Evolutionary conservation across 345 rosid genomes (phyloP), one percentile per base, ranked within the genome.

Genomic region (Populus pruinosa): DNA sequence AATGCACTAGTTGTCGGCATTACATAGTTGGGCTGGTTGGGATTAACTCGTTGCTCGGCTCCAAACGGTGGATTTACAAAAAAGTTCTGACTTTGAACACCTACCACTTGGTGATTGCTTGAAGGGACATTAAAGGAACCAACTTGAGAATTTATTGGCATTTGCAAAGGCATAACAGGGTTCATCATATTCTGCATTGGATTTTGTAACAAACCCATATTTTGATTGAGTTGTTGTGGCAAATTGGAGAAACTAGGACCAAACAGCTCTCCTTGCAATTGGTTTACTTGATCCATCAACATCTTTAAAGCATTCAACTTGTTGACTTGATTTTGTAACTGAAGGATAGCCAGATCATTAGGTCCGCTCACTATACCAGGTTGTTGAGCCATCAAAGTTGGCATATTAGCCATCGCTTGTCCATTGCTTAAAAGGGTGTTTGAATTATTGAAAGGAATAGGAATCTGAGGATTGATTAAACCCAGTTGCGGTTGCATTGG

Each of bases 61-160:
- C 87, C 85, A 85, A 79, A 80, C 73, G 81, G 84, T 33, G 85
- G 83, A 79, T 84, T 87, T 76, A 85, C 84, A 61, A 90, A 80
- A 59, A 83, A 77, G 77, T 18, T 80, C 41, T 86, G 88, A 83
- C 73, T 79, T 8, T 73, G 83, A 36, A 82, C 73, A 21, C 36
- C 76, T 61, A 67, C 31, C 39, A 41, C 27, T 38, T 56, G 67
- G 69, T 70, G 23, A 50, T 73, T 31, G 66, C 69, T 56, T 16
- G 47, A 78, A 70, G 63, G 69, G 53, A 36, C 72, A 70, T 59
- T 74, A 35, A 38, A 67, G 59, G 64, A 61, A 66, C 70, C 74
- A 71, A 43, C 71, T 66, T 71, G 80, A 69, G 83, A 23, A 74
- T 78, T 80, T 70, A 76, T 82, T 0, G 77, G 43, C 80, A 77